phyloP scores from a whole-genome alignment of 257 asterid species.

The Rubia yunnanensis region DNA sequence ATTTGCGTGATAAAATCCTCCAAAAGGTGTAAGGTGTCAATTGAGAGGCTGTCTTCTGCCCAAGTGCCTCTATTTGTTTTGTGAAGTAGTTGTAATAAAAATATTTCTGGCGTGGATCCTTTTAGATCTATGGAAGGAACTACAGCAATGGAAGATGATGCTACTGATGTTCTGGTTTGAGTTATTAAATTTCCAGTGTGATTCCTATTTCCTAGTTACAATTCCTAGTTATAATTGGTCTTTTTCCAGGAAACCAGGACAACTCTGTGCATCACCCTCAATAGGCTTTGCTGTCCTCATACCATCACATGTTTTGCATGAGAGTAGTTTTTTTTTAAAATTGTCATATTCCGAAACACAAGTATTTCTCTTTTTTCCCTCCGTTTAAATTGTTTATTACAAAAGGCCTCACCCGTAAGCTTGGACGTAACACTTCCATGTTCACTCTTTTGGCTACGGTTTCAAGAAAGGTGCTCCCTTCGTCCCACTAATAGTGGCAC shows the following conservation, averaged over 20 bases:
- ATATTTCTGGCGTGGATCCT: neutral
- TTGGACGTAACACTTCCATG: neutral
- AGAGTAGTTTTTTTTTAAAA: neutral
- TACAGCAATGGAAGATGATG: neutral
- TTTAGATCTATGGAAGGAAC: neutral
- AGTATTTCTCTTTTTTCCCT: neutral
- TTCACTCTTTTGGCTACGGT: neutral
- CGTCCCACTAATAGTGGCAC: no score
- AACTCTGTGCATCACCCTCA: neutral
- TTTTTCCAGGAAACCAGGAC: neutral
- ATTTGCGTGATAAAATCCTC: neutral
- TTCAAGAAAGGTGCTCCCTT: neutral
- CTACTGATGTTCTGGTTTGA: neutral
- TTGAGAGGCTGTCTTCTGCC: neutral
- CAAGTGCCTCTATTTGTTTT: neutral
- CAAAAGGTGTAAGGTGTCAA: neutral
- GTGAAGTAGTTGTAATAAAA: neutral
- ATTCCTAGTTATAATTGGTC: no score
- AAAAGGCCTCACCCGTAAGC: neutral
- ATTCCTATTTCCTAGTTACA: neutral
- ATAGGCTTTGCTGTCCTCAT: neutral
- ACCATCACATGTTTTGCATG: neutral
- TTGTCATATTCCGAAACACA: neutral
- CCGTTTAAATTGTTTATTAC: neutral
- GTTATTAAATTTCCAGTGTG: neutral